Evolutionary conservation across 345 rosid genomes (phyloP), one percentile per base, ranked within the genome.

Genomic region (Eucalyptus curtisii): DNA sequence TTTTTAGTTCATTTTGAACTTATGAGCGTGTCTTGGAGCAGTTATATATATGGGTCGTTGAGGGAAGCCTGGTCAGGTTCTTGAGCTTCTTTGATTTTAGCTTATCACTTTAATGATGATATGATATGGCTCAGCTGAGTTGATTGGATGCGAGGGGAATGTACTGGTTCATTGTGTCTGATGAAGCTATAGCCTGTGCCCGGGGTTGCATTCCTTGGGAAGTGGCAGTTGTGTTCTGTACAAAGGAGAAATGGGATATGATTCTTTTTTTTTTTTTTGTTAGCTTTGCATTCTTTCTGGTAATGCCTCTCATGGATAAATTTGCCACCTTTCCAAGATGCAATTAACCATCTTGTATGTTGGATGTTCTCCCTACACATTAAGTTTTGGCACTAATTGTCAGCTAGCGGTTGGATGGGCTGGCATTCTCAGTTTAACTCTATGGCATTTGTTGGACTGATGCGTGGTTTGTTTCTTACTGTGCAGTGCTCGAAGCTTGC

Each of bases 401-500:
- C 27, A 76, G 82, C 27, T 76, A 37, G 47, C 13, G 82, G 47
- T 76, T 76, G 76, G 25, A 24, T 24, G 42, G 55, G 45, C 61
- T 44, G 24, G n/a, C 53, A 20, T 12, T 79, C 27, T 50, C 61
- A n/a, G 66, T 86, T 90, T 57, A 42, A 45, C 11, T 86, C 40
- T 13, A 25, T 27, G 45, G 89, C 45, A 55, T 17, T 47, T 87
- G n/a, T 25, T 59, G 33, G 87, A 79, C 13, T 37, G 86, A 16
- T 12, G 4, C 61, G 15, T 55, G 61, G 25, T 52, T 52, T 25
- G 25, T 30, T 44, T 89, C 40, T 44, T 86, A 71, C 45, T 87
- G 86, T 24, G 89, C 94, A 94, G 93, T 87, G 89, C 90, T 53
- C 95, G 92, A 92, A 91, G 94, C 89, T 90, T 90, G 50, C 88